Conservation (phyloP, 345 rosid genomes). For the Clarkia xantiana region DNA sequence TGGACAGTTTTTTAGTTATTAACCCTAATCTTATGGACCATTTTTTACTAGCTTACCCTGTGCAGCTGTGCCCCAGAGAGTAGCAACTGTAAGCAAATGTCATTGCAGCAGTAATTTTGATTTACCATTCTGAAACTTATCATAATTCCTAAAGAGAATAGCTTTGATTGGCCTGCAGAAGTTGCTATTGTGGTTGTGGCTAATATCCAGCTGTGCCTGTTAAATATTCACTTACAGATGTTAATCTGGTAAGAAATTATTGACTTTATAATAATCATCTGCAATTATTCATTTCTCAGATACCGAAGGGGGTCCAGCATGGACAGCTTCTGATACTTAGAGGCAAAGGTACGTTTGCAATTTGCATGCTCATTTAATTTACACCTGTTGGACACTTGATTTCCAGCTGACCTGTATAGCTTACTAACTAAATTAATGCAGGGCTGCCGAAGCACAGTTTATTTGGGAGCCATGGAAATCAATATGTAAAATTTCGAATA, state of each 20-base stretch:
- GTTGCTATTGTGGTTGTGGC: too few species aligned
- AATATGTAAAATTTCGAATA: conserved; percentile 71
- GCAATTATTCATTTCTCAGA: conserved; percentile 33
- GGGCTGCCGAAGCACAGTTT: conserved; percentile 72
- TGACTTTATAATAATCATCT: not conserved
- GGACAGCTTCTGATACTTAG: conserved; percentile 61
- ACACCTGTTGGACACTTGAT: conserved; percentile 1
- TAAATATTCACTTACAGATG: too few species aligned
- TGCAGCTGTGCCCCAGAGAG: too few species aligned
- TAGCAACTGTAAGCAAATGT: too few species aligned
- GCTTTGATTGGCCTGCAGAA: too few species aligned
- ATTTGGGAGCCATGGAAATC: conserved; percentile 64
- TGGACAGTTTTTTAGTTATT: too few species aligned
- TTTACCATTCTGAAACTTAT: too few species aligned
- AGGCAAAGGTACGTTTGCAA: conserved; percentile 53
- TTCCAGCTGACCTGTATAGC: conserved; percentile 9
- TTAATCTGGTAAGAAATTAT: not conserved
- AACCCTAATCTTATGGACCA: too few species aligned
- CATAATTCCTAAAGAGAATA: too few species aligned
- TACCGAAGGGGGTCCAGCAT: conserved; percentile 80
- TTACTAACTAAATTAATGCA: conserved; percentile 18
- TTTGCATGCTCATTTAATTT: conserved; percentile 2
- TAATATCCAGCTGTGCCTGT: too few species aligned
- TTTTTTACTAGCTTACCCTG: too few species aligned
- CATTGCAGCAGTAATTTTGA: too few species aligned